Conservation (phyloP, 2,329 filamentous ascomycete species). For the Zymoseptoria pseudotritici region DNA sequence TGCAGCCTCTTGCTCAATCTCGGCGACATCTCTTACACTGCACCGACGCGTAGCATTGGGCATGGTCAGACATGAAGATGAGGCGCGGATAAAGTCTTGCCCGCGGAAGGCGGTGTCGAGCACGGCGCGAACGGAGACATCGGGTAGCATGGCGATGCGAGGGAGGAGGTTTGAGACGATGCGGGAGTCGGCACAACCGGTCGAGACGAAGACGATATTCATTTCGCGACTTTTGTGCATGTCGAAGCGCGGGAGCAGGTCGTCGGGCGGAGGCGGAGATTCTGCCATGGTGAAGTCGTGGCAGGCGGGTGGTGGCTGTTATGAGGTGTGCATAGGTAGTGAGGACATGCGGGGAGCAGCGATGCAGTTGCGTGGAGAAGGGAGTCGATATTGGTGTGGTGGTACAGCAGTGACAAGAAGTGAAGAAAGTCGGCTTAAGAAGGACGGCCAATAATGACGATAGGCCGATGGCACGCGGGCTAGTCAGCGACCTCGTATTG, state of each 20-base stretch:
- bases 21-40: constrained; percentile 16
- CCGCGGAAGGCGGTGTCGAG: constrained; percentile 28
- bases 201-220: constrained; percentile 31
- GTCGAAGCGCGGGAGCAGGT: constrained; percentile 2
- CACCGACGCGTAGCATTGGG: constrained; percentile 23
- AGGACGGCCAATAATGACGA: neutral
- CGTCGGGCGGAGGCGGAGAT: constrained; percentile 1
- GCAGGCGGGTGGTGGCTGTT: neutral
- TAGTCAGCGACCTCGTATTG: neutral
- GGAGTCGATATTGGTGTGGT: neutral
- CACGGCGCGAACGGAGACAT: constrained; percentile 29
- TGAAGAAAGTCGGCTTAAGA: neutral
- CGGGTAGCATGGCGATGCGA: constrained; percentile 25
- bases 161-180: constrained; percentile 29
- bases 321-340: neutral
- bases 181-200: constrained; percentile 26
- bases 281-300: neutral
- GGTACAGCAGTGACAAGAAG: neutral
- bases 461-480: neutral
- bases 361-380: neutral
- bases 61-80: constrained; percentile 25
- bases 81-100: constrained; percentile 28
- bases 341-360: neutral
- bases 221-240: constrained; percentile 18
- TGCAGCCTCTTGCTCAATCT: constrained; percentile 40